phyloP scores from a whole-genome alignment of 352 stramenopile genomes.

The Elongisporangium undulatum region DNA sequence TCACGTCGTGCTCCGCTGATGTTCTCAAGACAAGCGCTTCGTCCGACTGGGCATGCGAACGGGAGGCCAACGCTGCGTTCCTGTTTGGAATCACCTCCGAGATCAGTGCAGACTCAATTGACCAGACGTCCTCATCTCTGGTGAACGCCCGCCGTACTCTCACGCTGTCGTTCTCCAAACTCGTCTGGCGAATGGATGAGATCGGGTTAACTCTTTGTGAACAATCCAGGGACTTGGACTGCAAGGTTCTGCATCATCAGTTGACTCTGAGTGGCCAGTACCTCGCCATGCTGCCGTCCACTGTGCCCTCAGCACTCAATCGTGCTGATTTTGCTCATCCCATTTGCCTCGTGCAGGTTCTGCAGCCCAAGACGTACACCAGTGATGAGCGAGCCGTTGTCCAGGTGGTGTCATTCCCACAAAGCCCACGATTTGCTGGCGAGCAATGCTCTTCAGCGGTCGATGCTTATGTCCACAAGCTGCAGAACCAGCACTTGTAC shows the following conservation, averaged over 20 bases:
- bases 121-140: neutral
- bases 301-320: slow-evolving; percentile 17
- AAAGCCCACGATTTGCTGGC: too few relatives aligned
- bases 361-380: slow-evolving; percentile 12
- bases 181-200: slow-evolving; percentile 33
- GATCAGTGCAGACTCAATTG: slow-evolving; percentile 5
- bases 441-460: slow-evolving; percentile 12
- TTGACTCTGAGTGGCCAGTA: slow-evolving; percentile 20
- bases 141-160: too few relatives aligned
- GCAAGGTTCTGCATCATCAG: slow-evolving; percentile 24
- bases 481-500: slow-evolving; percentile 23
- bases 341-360: slow-evolving; percentile 31
- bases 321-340: slow-evolving; percentile 1
- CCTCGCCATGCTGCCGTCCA: slow-evolving; percentile 20
- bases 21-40: neutral
- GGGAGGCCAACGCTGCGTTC: slow-evolving; percentile 14
- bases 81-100: slow-evolving; percentile 31
- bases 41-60: slow-evolving; percentile 5
- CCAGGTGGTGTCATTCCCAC: too few relatives aligned
- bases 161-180: slow-evolving; percentile 27
- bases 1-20: slow-evolving; percentile 11
- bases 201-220: slow-evolving; percentile 6
- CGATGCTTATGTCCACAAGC: slow-evolving; percentile 31
- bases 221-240: slow-evolving; percentile 13
- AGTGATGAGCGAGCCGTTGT: too few relatives aligned